Evolutionary conservation across 306 rosid genomes (phyloP).

Genomic region (Gastrolobium villosum): DNA sequence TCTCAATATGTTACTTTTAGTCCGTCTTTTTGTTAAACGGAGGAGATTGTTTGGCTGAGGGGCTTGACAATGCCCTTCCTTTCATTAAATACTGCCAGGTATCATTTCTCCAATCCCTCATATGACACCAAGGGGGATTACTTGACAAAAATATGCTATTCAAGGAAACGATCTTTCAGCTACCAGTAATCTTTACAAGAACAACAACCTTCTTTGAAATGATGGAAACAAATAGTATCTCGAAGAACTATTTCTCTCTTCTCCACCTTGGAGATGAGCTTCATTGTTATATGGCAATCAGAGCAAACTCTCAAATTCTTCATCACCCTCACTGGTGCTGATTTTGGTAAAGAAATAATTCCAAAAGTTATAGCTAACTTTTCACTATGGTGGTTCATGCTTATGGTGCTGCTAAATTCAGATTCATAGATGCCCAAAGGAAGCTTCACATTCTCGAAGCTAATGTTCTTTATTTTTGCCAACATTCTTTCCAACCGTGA

Average conservation of each 20-base stretch:
- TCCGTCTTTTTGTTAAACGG: neutral
- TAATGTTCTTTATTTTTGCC: conserved; percentile 48
- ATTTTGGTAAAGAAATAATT: conserved; percentile 56
- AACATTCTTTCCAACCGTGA: conserved; percentile 56
- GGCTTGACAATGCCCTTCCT: conserved; percentile 21
- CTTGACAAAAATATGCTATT: conserved; percentile 14
- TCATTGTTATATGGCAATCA: conserved; percentile 70
- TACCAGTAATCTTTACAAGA: conserved; percentile 76
- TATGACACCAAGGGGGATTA: neutral
- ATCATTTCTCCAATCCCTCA: neutral
- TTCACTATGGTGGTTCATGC: conserved; percentile 64
- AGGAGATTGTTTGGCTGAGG: conserved; percentile 18
- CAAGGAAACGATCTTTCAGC: conserved; percentile 31
- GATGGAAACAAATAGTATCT: conserved; percentile 70
- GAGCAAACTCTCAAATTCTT: conserved; percentile 71
- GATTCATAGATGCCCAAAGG: conserved; percentile 35
- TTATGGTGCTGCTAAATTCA: neutral
- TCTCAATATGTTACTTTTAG: neutral
- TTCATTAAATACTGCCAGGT: conserved; percentile 1
- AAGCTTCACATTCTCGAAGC: conserved; percentile 18
- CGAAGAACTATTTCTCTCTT: conserved; percentile 66
- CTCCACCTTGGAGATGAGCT: conserved; percentile 62
- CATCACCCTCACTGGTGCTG: conserved; percentile 74
- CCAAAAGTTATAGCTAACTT: conserved; percentile 74
- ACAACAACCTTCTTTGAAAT: conserved; percentile 66